Base-by-base conservation (phyloP, 1,139 yeast species). In the Suhomyces terraborum region DNA sequence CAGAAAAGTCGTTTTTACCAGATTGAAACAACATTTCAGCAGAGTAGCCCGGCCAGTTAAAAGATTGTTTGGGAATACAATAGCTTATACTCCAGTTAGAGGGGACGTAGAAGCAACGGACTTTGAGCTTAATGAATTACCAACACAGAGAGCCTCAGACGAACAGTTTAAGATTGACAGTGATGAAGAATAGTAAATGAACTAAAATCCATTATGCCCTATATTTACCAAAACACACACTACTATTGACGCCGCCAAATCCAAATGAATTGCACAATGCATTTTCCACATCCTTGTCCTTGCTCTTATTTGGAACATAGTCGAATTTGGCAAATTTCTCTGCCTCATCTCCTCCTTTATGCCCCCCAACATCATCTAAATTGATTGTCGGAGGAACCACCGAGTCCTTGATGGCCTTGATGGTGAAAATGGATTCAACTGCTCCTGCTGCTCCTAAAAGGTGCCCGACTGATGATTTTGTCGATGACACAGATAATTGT, bases 381-480 rank as follows among this genome's bases (percentile, higher is more conserved):
- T 93, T 93, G 45, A 85, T 62, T 0, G 96, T 89, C 4, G 95
- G 95, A 1, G 98, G 98, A 3, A 88, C 55, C 2, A 68, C 56
- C 18, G 76, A 73, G 9, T 79, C 61, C 39, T 77, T 60, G 30
- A 91, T 55, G 0, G 96, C 82, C 54, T 82, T 59, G 2, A 89
- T 66, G 0, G 97, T 82, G 59, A 88, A 88, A 1, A 89, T 79
- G 4, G 95, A 80, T 56, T 94, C 99, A 4, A 93, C 88, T 0
- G 96, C 83, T 3, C 98, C 99, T 0, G 98, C 95, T 0, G 96
- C 98, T 1, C 98, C 98, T 24, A 94, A 68, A 27, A 93, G 68
- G 62, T 94, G 99, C 1, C 99, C 99, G 35, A 87, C 84, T 0
- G 97, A 80, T 1, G 97, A 95, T 61, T 94, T 94, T 12, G 89